These are phyloP conservation scores for Aspergillus cristatus DNA, from an alignment of 495 filamentous ascomycete species.

Conservation along the genomic window DNA sequence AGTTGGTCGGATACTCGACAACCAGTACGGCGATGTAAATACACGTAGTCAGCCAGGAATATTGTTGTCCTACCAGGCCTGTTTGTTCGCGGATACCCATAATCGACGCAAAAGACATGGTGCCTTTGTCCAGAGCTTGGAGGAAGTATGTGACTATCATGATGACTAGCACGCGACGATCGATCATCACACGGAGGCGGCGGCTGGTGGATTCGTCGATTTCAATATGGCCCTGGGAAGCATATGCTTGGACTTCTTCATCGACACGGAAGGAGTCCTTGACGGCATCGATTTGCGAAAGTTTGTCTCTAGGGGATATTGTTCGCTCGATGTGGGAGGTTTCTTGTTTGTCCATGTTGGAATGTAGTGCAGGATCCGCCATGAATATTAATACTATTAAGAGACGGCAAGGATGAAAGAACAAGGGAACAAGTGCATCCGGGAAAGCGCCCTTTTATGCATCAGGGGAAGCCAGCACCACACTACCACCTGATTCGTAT, in stretches of 20 bases:
- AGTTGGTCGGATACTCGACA: conserved; percentile 49
- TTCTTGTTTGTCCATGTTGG: conserved; percentile 20
- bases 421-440: neutral
- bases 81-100: conserved; percentile 56
- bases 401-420: neutral
- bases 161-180: conserved; percentile 42
- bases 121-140: conserved; percentile 66
- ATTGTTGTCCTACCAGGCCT: conserved; percentile 44
- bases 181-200: conserved; percentile 44
- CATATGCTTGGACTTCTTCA: conserved; percentile 56
- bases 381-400: too few species aligned
- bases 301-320: conserved; percentile 23
- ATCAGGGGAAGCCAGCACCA: neutral
- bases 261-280: conserved; percentile 42
- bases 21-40: conserved; percentile 46
- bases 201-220: conserved; percentile 47
- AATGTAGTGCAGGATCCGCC: too few species aligned
- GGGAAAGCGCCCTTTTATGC: conserved; percentile 1
- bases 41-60: conserved; percentile 45
- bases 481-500: too few species aligned
- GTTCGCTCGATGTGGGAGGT: conserved; percentile 42
- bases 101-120: conserved; percentile 58
- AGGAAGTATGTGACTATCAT: conserved; percentile 52
- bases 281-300: conserved; percentile 42
- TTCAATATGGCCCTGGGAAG: conserved; percentile 35